Base-by-base conservation (phyloP, 2,329 filamentous ascomycete genomes). In the Aspergillus alliaceus region DNA sequence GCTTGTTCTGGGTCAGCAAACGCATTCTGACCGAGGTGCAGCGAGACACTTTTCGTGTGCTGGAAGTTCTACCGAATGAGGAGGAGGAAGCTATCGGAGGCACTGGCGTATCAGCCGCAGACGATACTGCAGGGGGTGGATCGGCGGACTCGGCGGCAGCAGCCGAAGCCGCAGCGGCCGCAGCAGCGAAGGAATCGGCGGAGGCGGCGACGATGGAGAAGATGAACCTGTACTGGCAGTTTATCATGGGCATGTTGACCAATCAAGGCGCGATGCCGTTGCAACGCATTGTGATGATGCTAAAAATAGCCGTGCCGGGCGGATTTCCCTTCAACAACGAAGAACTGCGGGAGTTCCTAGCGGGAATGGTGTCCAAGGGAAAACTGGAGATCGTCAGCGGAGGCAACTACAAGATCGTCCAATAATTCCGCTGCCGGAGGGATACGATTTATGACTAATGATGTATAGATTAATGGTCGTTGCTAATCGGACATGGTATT, bases 201-300 rank as follows among this genome's bases (percentile, higher is more conserved):
- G 79, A 84, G 39, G 84, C 83, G 14, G 79, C 90, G 31, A 83
- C 89, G 22, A 82, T 85, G 62, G 88, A 90, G 71, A 86, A 86
- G 67, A 86, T 85, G 72, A 80, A 82, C 42, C 83, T 96, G 37
- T 96, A 97, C 75, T 91, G 90, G 85, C 89, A 93, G 68, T 98
- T 96, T 72, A 92, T 99, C 57, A 81, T 92, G 56, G 91, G 91
- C 51, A 98, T 99, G 95, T 79, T 99, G 75, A 97, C 91, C 60
- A 97, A 97, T 73, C 89, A 91, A 66, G 89, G 89, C 18, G 86
- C 89, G 27, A 95, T 97, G 90, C 88, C 90, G 51, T 78, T 93
- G 58, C 82, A 82, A 54, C 85, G 92, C 71, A 96, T 99, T 63
- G 83, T 87, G 8, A 96, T 93, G 88, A 97, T 98, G 91, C 83